A percentile compares a stretch with the other conserved stretches of the same genome.
Evolutionary conservation across 257 asterid genomes (phyloP).

Genomic region (Salvia splendens): DNA sequence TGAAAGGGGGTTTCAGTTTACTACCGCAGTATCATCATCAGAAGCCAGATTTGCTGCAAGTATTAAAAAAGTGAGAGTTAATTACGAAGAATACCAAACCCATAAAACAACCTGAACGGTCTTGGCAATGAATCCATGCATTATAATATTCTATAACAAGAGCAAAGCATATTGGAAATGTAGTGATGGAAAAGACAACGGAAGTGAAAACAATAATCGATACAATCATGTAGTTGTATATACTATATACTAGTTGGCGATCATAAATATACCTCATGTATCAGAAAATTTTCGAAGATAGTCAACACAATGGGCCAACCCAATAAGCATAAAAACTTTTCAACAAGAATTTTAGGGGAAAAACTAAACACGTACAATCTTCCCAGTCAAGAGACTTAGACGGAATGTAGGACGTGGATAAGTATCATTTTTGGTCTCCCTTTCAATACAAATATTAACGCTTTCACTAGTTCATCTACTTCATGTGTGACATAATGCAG

Average conservation of each 20-base stretch:
- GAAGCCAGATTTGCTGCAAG: conserved; percentile 60
- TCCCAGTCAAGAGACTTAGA: conserved; percentile 6
- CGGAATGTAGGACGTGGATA: background rate
- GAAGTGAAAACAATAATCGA: background rate
- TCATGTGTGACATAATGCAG: background rate
- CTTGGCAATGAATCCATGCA: background rate
- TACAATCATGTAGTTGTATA: conserved; percentile 11
- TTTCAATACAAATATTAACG: background rate
- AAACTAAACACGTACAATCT: background rate
- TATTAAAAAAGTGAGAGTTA: conserved; percentile 24
- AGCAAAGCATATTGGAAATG: conserved; percentile 14
- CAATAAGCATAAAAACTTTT: conserved; percentile 13
- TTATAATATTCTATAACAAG: background rate
- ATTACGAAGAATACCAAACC: conserved; percentile 1
- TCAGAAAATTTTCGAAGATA: background rate
- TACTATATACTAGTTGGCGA: background rate
- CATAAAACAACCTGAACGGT: conserved; percentile 1
- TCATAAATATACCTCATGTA: background rate
- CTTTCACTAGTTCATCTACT: conserved; percentile 13
- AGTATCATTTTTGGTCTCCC: conserved; percentile 5
- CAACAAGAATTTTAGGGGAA: background rate
- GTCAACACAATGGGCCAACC: background rate
- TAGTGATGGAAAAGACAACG: background rate
- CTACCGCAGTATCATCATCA: conserved; percentile 72
- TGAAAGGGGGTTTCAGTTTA: conserved; percentile 25